A percentile compares a stretch with the other conserved stretches of the same genome.
phyloP scores from a whole-genome alignment of 2,329 filamentous ascomycete genomes.

The Seiridium cupressi region DNA sequence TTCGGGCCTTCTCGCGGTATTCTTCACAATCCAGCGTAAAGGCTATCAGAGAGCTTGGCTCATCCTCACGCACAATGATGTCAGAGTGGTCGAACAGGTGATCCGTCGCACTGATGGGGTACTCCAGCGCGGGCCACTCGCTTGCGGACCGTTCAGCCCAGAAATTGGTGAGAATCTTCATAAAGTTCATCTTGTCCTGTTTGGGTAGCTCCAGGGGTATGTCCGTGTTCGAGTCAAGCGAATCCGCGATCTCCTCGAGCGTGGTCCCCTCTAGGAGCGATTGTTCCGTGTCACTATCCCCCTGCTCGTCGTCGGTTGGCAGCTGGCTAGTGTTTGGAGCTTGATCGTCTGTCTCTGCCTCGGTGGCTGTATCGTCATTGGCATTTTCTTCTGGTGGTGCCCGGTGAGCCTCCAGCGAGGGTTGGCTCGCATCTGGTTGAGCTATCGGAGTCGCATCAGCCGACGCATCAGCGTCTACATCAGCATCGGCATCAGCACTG shows the following conservation, averaged over 20 bases:
- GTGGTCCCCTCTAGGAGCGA: constrained; percentile 67
- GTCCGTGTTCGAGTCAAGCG: constrained; percentile 59
- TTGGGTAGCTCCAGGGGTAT: constrained; percentile 76
- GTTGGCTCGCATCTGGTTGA: background rate
- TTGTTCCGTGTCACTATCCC: constrained; percentile 70
- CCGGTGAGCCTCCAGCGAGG: background rate
- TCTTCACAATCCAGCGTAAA: constrained; percentile 86
- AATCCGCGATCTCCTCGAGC: constrained; percentile 61
- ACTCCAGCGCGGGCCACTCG: constrained; percentile 89
- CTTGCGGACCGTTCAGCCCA: constrained; percentile 98
- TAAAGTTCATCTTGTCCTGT: constrained; percentile 87
- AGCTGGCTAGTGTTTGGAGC: constrained; percentile 52
- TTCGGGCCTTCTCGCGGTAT: constrained; percentile 74
- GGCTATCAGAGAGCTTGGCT: constrained; percentile 93
- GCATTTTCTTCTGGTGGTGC: constrained; percentile 25
- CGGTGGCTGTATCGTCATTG: constrained; percentile 31
- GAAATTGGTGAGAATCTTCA: constrained; percentile 96
- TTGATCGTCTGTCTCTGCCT: constrained; percentile 41
- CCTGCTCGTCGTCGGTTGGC: constrained; percentile 68
- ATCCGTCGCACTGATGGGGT: constrained; percentile 82
- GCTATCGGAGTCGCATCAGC: constrained; percentile 1
- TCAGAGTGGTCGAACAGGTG: constrained; percentile 97
- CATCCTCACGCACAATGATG: constrained; percentile 95
- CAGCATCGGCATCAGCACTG: background rate
- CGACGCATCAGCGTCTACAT: background rate